These are phyloP conservation scores for Zea mays DNA, from an alignment of 176 grass and related monocot genomes.

Conservation along the genomic window Zm-B73-REFERENCE-NAM-5.0 NC_050103.1:175255001-175255500, in stretches of 20 bases:
- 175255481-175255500: slow-evolving; percentile 7
- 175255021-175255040: slow-evolving; percentile 57
- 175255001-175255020: slow-evolving; percentile 33
- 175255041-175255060: slow-evolving; percentile 50
- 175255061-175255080: slow-evolving; percentile 38
- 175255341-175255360: neutral
- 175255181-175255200: slow-evolving; percentile 68
- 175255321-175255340: slow-evolving; percentile 29
- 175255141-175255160: slow-evolving; percentile 68
- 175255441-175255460: neutral
- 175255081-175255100: slow-evolving; percentile 47
- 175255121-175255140: slow-evolving; percentile 61
- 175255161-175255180: slow-evolving; percentile 46
- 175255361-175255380: neutral
- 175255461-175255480: too few relatives aligned
- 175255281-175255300: slow-evolving; percentile 59
- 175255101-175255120: slow-evolving; percentile 41
- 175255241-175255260: slow-evolving; percentile 84
- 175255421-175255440: slow-evolving; percentile 23
- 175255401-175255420: slow-evolving; percentile 9
- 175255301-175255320: slow-evolving; percentile 65
- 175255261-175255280: slow-evolving; percentile 68
- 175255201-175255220: slow-evolving; percentile 72
- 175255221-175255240: slow-evolving; percentile 61
- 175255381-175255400: slow-evolving; percentile 8